Evolutionary conservation across 768 basidiomycete species (phyloP), one percentile per base, ranked within the genome.

Genomic region (Mycena galericulata): DNA sequence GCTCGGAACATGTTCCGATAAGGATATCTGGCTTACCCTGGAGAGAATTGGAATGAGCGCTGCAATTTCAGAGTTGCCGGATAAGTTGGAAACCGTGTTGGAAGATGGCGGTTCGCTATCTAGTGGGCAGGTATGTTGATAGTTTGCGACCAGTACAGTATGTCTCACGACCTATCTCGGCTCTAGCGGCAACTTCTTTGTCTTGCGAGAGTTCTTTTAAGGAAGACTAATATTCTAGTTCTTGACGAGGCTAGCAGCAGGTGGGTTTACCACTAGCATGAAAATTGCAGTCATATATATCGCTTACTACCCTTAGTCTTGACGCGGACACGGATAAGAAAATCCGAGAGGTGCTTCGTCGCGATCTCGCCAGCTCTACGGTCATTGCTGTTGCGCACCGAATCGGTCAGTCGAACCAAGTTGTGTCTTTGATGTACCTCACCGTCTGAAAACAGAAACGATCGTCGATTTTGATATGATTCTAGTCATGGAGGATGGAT

Each of bases 1-100:
- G 0, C 15, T 41, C 20, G 56, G 49, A 24, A n/a, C n/a, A 10
- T 51, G n/a, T n/a, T 26, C 49, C 4, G 64, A 59, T 15, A 29
- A 50, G 18, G 56, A 65, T 11, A 57, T 70, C 32, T 70, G 69
- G 65, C 32, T 62, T 9, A 41, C 69, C 14, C 46, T 70, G 22
- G 55, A 66, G 53, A 38, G 38, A 29, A 32, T 67, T 34, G 65
- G 64, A 3, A 40, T 70, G 51, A 40, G 40, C n/a, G 32, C 11
- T 7, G 64, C 47, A 7, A 30, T 70, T 29, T 53, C 64, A 1
- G 59, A 59, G 4, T 43, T 70, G 22, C 64, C 59, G n/a, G 38
- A 66, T 26, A 70, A 66, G 26, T 45, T 70, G 11, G 69, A 70
- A 18, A 63, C 69, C 8, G 34, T 66, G 53, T 49, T 63, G 45